phyloP scores from a whole-genome alignment of 176 grass and related monocot species.

The Oryza coarctata region DNA sequence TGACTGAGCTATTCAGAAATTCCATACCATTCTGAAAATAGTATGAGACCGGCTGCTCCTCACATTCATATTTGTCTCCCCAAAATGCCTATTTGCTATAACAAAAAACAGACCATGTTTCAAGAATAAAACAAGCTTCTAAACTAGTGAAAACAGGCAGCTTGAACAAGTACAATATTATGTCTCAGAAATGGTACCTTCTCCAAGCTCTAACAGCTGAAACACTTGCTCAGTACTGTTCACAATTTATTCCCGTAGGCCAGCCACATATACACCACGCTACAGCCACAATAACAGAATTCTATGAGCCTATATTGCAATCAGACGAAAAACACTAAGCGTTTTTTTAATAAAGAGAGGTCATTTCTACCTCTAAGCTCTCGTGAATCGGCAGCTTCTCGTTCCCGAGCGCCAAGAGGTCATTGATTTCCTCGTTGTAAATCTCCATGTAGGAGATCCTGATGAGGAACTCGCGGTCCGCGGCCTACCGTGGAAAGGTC shows the following conservation, averaged over 20 bases:
- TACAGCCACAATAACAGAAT: conserved; percentile 31
- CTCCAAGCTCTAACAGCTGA: conserved; percentile 75
- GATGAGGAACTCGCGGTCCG: conserved; percentile 78
- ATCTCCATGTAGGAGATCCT: conserved; percentile 99
- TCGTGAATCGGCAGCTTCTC: conserved; percentile 80
- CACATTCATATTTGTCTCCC: conserved; percentile 91
- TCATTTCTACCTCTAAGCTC: conserved; percentile 69
- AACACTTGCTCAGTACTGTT: conserved; percentile 80
- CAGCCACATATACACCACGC: conserved; percentile 83
- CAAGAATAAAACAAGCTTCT: neutral
- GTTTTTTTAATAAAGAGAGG: neutral
- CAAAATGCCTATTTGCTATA: conserved; percentile 91
- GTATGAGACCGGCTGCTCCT: conserved; percentile 87
- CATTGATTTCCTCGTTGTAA: conserved; percentile 98
- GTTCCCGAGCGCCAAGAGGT: conserved; percentile 60
- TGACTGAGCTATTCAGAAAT: neutral
- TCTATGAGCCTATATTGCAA: neutral
- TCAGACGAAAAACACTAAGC: neutral
- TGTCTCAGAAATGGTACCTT: conserved; percentile 49
- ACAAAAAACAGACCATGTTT: neutral
- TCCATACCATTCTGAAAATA: conserved; percentile 94
- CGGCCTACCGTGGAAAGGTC: conserved; percentile 30
- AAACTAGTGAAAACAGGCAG: neutral
- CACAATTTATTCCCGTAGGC: conserved; percentile 79
- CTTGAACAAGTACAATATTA: neutral